These are phyloP conservation scores for Pseudozyma pruni DNA, from an alignment of 1,284 basidiomycete genomes.

Conservation along the genomic window DNA sequence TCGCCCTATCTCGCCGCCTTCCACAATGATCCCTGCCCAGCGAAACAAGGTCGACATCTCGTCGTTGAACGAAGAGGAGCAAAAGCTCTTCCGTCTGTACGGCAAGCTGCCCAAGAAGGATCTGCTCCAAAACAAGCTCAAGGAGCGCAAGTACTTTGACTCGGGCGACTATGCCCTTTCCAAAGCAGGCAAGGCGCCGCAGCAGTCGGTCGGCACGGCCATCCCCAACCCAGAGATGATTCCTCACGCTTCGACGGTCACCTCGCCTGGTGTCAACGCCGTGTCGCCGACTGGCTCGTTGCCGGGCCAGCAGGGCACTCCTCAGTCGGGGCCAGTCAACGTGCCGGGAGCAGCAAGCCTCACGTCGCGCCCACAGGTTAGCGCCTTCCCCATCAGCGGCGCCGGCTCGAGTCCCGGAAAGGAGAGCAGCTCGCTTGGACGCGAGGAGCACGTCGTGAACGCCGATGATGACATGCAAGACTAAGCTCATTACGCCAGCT, in stretches of 20 bases:
- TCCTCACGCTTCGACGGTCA: conserved; percentile 67
- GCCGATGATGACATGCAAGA: conserved; percentile 60
- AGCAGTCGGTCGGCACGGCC: conserved; percentile 87
- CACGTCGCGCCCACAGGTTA: conserved; percentile 70
- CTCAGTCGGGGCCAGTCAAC: conserved; percentile 77
- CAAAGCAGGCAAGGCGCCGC: conserved; percentile 89
- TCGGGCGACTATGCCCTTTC: conserved; percentile 96
- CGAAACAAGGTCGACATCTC: conserved; percentile 91
- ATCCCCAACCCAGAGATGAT: conserved; percentile 86
- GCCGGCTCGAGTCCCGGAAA: conserved; percentile 50
- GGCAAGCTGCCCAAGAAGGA: conserved; percentile 96
- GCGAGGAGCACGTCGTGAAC: conserved; percentile 50
- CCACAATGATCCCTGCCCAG: conserved; percentile 80
- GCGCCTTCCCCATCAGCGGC: conserved; percentile 53
- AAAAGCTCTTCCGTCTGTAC: conserved; percentile 92
- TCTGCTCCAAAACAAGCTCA: conserved; percentile 90
- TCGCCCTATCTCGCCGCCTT: neutral
- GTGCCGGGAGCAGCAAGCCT: conserved; percentile 74
- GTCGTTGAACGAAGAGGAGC: conserved; percentile 89
- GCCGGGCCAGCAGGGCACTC: conserved; percentile 74
- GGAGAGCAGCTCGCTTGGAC: conserved; percentile 54
- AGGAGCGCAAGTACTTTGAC: conserved; percentile 98
- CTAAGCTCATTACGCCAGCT: conserved; percentile 6
- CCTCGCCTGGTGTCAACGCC: conserved; percentile 74
- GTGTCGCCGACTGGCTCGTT: conserved; percentile 75